Evolutionary conservation across 2,329 filamentous ascomycete genomes (phyloP).

Genomic region (Didymella arachidicola): DNA sequence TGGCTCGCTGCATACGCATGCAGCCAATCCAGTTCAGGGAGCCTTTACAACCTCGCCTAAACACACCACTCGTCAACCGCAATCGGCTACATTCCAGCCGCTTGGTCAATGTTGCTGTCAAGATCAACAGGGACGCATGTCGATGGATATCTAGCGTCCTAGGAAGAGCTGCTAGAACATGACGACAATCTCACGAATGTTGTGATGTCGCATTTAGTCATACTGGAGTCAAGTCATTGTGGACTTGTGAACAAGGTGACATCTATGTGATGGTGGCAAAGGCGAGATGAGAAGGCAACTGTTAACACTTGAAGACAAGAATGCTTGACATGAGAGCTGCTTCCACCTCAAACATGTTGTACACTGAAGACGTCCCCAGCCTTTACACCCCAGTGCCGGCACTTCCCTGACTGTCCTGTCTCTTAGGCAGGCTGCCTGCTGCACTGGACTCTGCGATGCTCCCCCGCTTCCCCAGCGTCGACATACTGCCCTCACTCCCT

Average conservation of each 20-base stretch:
- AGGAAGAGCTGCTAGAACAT: neutral
- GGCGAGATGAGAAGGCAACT: neutral
- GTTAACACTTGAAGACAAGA: neutral
- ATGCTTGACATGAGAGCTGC: neutral
- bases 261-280: too few relatives aligned
- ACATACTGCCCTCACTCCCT: slow-evolving; percentile 41
- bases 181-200: neutral
- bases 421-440: slow-evolving; percentile 30
- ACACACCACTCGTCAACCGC: neutral
- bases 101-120: neutral
- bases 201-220: neutral
- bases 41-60: neutral
- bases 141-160: neutral
- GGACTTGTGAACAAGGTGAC: neutral
- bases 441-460: slow-evolving; percentile 32
- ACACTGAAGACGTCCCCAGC: neutral
- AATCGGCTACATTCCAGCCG: neutral
- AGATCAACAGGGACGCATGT: neutral
- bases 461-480: slow-evolving; percentile 31
- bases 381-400: slow-evolving; percentile 1
- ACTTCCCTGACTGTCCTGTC: slow-evolving; percentile 38
- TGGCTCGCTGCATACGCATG: slow-evolving; percentile 9
- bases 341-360: neutral
- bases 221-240: neutral
- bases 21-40: slow-evolving; percentile 1